phyloP scores from a whole-genome alignment of 2,329 filamentous ascomycete species.

The Ophiocordyceps camponoti-rufipedis region DNA sequence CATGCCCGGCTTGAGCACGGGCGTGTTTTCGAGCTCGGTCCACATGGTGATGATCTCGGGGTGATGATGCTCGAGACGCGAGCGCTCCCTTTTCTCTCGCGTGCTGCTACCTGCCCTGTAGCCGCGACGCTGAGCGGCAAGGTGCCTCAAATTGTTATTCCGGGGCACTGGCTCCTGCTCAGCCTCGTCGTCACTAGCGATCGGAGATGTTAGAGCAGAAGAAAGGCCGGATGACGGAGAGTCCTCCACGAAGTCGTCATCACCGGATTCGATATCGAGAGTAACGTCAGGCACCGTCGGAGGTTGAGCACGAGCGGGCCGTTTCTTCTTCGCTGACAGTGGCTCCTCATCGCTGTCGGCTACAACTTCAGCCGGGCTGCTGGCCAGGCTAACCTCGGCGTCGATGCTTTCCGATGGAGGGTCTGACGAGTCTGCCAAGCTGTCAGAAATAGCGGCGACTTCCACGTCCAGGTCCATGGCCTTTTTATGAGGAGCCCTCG shows the following conservation, averaged over 20 bases:
- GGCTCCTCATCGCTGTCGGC: constrained; percentile 13
- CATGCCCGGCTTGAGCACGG: constrained; percentile 39
- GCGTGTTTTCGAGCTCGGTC: constrained; percentile 50
- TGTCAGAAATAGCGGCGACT: constrained; percentile 8
- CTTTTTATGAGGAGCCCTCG: background rate
- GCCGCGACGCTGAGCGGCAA: constrained; percentile 14
- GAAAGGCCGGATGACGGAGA: background rate
- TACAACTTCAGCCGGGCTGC: constrained; percentile 2
- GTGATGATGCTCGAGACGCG: constrained; percentile 56
- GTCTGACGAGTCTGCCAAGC: background rate
- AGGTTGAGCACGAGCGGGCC: background rate
- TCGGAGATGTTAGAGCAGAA: constrained; percentile 3
- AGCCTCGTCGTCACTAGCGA: constrained; percentile 3
- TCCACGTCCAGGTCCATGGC: constrained; percentile 15
- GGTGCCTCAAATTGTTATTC: background rate
- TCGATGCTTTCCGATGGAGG: constrained; percentile 3
- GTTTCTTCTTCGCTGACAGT: constrained; percentile 5
- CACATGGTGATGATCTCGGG: constrained; percentile 75
- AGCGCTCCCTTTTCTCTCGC: constrained; percentile 29
- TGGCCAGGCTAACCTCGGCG: constrained; percentile 5
- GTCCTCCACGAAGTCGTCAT: background rate
- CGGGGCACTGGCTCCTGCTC: constrained; percentile 6
- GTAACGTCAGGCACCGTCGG: no score
- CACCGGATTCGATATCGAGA: no score
- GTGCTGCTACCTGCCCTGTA: constrained; percentile 11